phyloP scores from a whole-genome alignment of 1,139 yeast species.

The Suhomyces bolitotheri region DNA sequence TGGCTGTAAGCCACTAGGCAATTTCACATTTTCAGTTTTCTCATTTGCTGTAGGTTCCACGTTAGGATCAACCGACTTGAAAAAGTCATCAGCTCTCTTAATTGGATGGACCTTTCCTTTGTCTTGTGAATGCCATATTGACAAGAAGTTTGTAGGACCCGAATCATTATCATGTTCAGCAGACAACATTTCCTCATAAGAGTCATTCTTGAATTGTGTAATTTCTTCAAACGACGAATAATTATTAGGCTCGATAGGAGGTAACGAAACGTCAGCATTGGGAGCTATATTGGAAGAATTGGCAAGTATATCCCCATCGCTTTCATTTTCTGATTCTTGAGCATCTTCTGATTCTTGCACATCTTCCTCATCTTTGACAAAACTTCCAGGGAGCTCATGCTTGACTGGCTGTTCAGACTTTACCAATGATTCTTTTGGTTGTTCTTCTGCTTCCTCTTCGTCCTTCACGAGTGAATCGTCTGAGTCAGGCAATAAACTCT shows the following conservation, averaged over 20 bases:
- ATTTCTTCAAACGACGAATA: slow-evolving; percentile 42
- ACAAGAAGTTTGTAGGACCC: slow-evolving; percentile 32
- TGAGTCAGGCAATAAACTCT: slow-evolving; percentile 6
- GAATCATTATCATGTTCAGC: slow-evolving; percentile 42
- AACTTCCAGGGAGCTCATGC: not conserved
- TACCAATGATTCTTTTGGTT: not conserved
- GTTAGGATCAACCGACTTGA: slow-evolving; percentile 5
- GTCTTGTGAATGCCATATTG: slow-evolving; percentile 49
- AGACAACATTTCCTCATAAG: slow-evolving; percentile 44
- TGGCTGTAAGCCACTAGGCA: slow-evolving; percentile 29
- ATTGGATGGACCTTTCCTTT: slow-evolving; percentile 20
- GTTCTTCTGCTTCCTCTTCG: not conserved
- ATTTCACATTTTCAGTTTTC: slow-evolving; percentile 8
- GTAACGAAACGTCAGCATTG: slow-evolving; percentile 40
- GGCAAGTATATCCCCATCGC: slow-evolving; percentile 26
- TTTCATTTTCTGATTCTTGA: slow-evolving; percentile 2
- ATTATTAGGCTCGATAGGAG: slow-evolving; percentile 35
- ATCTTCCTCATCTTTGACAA: not conserved
- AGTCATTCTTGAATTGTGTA: slow-evolving; percentile 22
- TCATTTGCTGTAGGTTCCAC: slow-evolving; percentile 1
- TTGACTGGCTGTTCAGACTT: not conserved
- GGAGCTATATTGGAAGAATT: slow-evolving; percentile 48
- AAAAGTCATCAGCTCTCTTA: slow-evolving; percentile 12
- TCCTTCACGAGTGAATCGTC: slow-evolving; percentile 2
- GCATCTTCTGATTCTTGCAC: slow-evolving; percentile 2